Evolutionary conservation across 768 basidiomycete species (phyloP).

Genomic region (Xerocomellus amylosporus): DNA sequence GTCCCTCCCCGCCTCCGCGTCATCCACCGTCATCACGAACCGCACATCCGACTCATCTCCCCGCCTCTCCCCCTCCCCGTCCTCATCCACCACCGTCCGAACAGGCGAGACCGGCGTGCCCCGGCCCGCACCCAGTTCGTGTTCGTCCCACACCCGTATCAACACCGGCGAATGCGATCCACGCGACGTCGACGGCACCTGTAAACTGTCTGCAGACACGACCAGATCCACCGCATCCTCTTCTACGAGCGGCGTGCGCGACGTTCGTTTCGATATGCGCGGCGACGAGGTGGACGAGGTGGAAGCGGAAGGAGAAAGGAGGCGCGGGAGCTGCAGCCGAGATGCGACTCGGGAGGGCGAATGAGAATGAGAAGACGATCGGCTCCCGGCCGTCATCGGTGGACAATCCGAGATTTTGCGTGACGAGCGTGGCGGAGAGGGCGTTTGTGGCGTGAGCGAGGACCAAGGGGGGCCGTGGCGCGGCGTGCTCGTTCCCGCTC

Average conservation of each 20-base stretch:
- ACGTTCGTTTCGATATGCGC: slow-evolving; percentile 2
- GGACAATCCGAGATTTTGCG: slow-evolving; percentile 7
- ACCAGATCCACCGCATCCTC: slow-evolving; percentile 89
- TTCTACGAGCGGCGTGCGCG: slow-evolving; percentile 20
- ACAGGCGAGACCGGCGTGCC: background rate
- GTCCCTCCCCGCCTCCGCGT: background rate
- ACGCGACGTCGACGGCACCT: slow-evolving; percentile 16
- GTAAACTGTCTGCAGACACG: slow-evolving; percentile 36
- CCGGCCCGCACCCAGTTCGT: background rate
- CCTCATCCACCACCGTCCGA: background rate
- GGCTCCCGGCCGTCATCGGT: slow-evolving; percentile 6
- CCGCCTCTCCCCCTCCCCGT: background rate
- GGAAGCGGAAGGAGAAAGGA: background rate
- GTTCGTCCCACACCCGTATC: slow-evolving; percentile 29
- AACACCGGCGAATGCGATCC: slow-evolving; percentile 16
- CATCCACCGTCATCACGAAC: slow-evolving; percentile 6
- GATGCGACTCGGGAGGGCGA: slow-evolving; percentile 2
- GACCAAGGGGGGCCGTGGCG: background rate
- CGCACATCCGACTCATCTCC: background rate
- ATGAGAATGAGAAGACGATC: slow-evolving; percentile 5
- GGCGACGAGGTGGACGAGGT: background rate
- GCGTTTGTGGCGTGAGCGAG: background rate
- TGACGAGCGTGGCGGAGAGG: slow-evolving; percentile 14
- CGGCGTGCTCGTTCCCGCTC: slow-evolving; percentile 1
- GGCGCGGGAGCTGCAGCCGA: slow-evolving; percentile 15